Evolutionary conservation across 768 basidiomycete genomes (phyloP).

Genomic region (Leccinum fibrillosum): DNA sequence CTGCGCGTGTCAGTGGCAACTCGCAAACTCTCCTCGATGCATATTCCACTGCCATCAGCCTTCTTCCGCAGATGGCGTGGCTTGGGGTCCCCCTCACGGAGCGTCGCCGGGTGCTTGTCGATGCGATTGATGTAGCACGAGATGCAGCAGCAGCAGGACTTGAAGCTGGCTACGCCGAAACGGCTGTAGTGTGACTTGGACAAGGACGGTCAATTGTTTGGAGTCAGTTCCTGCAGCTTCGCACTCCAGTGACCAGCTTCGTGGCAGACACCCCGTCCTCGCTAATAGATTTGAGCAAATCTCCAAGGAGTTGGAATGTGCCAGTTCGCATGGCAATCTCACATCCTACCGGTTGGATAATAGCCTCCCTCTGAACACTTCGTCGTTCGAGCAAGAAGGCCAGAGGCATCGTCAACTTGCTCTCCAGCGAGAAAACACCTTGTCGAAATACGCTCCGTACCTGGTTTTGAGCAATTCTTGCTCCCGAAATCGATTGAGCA

Average conservation of each 20-base stretch:
- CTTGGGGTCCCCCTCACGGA: background rate
- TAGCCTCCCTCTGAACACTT: background rate
- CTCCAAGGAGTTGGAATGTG: background rate
- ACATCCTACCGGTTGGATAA: background rate
- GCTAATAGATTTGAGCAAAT: background rate
- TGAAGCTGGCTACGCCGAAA: background rate
- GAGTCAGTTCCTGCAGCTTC: background rate
- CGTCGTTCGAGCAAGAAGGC: background rate
- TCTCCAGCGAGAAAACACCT: background rate
- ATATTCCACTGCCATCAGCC: too few species aligned
- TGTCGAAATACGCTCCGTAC: background rate
- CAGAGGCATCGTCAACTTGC: background rate
- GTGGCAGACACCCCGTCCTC: background rate
- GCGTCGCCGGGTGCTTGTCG: background rate
- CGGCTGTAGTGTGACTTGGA: background rate
- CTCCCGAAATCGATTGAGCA: background rate
- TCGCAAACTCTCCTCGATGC: too few species aligned
- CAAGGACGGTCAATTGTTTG: background rate
- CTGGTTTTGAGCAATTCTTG: background rate
- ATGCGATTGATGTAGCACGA: background rate
- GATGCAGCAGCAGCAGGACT: background rate
- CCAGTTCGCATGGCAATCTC: background rate
- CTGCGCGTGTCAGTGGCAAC: too few species aligned
- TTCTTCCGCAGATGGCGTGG: too few species aligned
- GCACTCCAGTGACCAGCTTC: background rate